Evolutionary conservation across 75 land plant species (phyloP).

Genomic region (Pinus albicaulis): DNA sequence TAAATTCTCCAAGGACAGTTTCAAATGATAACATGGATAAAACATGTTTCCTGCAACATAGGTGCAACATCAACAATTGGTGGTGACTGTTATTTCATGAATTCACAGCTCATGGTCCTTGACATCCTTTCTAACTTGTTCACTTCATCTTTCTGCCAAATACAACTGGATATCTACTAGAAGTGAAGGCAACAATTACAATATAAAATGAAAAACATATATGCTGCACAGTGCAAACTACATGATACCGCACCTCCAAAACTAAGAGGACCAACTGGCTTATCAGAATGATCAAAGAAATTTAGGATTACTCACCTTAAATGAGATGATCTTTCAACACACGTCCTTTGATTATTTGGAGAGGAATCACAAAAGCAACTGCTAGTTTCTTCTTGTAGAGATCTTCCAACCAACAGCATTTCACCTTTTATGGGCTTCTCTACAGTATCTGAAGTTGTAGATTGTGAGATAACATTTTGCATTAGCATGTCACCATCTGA

Average conservation of each 20-base stretch:
- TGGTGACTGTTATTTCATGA: not conserved
- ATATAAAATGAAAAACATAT: not conserved
- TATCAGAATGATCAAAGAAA: not conserved
- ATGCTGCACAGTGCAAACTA: not conserved
- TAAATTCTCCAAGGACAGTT: too few relatives aligned
- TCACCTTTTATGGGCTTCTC: conserved; percentile 2
- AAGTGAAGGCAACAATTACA: not conserved
- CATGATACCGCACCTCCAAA: not conserved
- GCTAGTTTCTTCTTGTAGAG: conserved; percentile 2
- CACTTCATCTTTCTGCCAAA: not conserved
- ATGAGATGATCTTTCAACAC: conserved; percentile 39
- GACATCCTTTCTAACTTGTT: not conserved
- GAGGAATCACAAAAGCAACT: conserved; percentile 31
- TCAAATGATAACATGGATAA: too few relatives aligned
- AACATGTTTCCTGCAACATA: too few relatives aligned
- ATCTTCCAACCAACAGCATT: conserved; percentile 10
- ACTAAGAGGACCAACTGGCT: not conserved
- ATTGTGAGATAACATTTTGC: conserved; percentile 22
- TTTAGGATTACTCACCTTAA: conserved; percentile 32
- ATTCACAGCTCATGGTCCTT: not conserved
- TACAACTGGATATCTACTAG: not conserved
- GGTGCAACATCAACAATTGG: too few relatives aligned
- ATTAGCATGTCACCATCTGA: conserved; percentile 61
- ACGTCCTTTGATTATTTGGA: conserved; percentile 30
- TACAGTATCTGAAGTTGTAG: not conserved